Evolutionary conservation across 2,329 filamentous ascomycete species (phyloP).

Genomic region (Exophiala sideris): DNA sequence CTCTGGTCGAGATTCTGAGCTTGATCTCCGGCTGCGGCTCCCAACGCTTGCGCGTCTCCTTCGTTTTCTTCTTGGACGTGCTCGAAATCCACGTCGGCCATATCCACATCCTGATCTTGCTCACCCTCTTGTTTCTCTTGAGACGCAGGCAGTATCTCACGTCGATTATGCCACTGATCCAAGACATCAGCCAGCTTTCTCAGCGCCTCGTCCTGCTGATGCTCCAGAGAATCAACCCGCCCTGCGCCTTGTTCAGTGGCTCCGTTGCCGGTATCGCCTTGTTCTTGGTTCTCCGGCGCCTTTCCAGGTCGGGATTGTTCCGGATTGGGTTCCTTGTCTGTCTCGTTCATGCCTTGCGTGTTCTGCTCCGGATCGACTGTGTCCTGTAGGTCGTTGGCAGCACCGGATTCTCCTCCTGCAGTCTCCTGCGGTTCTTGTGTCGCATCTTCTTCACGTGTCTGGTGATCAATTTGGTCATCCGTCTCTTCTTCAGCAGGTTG

Average conservation of each 20-base stretch:
- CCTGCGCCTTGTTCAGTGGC: conserved; percentile 25
- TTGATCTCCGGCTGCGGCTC: conserved; percentile 82
- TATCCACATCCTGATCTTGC: conserved; percentile 62
- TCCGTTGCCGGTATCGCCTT: conserved; percentile 23
- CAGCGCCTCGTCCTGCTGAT: conserved; percentile 65
- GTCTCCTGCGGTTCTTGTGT: conserved; percentile 46
- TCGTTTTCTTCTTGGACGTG: conserved; percentile 81
- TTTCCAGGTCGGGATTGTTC: conserved; percentile 22
- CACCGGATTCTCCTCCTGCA: conserved; percentile 43
- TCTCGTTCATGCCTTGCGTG: conserved; percentile 23
- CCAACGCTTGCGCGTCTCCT: conserved; percentile 87
- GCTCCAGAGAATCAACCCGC: conserved; percentile 22
- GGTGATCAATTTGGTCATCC: conserved; percentile 33
- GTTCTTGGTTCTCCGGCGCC: conserved; percentile 24
- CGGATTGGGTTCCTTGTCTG: conserved; percentile 22
- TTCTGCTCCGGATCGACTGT: conserved; percentile 34
- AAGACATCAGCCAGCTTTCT: conserved; percentile 92
- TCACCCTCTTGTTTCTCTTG: conserved; percentile 53
- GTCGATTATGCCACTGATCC: conserved; percentile 88
- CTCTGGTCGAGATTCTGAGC: conserved; percentile 80
- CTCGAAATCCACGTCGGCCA: conserved; percentile 81
- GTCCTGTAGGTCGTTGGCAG: conserved; percentile 41
- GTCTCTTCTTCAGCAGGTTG: conserved; percentile 38
- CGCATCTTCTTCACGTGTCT: conserved; percentile 34
- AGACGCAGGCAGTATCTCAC: conserved; percentile 67